These are phyloP conservation scores for Marasmius oreades DNA, from an alignment of 1,284 basidiomycete genomes.

Conservation along the genomic window DNA sequence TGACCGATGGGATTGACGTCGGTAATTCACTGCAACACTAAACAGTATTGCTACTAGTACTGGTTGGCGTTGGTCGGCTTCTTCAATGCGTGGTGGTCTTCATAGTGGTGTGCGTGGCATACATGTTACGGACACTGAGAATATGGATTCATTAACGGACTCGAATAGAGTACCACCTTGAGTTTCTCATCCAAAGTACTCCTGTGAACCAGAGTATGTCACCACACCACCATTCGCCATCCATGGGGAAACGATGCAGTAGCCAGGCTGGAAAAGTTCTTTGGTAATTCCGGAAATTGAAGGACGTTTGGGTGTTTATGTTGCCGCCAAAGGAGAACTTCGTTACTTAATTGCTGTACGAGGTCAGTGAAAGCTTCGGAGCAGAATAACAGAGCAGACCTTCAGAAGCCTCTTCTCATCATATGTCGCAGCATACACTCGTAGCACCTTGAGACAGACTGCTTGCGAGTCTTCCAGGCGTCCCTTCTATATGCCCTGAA, in stretches of 20 bases:
- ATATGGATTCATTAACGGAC: not conserved
- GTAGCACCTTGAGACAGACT: not conserved
- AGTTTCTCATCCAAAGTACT: not conserved
- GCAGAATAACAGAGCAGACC: too few relatives aligned
- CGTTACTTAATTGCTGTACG: constrained; percentile 9
- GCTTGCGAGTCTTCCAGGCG: not conserved
- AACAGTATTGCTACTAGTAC: too few relatives aligned
- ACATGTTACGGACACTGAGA: constrained; percentile 9
- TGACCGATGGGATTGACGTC: too few relatives aligned
- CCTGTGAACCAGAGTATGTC: constrained; percentile 2
- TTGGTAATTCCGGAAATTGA: constrained; percentile 11
- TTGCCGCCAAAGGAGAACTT: constrained; percentile 16
- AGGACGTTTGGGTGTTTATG: constrained; percentile 16
- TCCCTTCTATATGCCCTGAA: constrained; percentile 11
- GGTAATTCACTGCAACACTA: too few relatives aligned
- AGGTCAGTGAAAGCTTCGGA: too few relatives aligned
- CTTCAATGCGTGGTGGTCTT: too few relatives aligned
- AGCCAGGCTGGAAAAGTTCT: not conserved
- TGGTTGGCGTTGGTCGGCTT: too few relatives aligned
- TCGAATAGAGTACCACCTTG: not conserved
- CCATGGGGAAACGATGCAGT: constrained; percentile 17
- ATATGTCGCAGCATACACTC: not conserved
- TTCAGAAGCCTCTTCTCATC: constrained; percentile 4
- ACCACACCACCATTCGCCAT: constrained; percentile 15
- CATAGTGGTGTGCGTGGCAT: too few relatives aligned